Evolutionary conservation across 345 rosid species (phyloP), one percentile per base, ranked within the genome.

Genomic region (Cardamine chenopodiifolia): DNA sequence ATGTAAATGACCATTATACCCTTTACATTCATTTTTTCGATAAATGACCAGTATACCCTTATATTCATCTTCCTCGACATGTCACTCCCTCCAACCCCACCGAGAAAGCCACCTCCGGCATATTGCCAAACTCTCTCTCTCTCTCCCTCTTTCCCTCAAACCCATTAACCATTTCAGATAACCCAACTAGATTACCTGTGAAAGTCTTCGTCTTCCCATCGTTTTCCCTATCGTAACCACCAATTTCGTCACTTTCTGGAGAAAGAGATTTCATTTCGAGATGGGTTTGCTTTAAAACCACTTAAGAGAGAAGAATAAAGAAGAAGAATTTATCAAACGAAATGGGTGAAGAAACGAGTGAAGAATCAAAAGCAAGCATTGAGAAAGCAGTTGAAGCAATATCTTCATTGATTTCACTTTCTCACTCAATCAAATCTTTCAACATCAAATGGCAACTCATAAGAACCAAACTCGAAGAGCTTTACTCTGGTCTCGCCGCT

Each of bases 371-470:
- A 40, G 31, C 70, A 18, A 77, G 82, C 65, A 65, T 83, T 48
- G 57, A 74, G 2, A 80, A 75, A 81, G 86, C 86, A 60, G 85
- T 83, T 68, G 92, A 87, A 78, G 79, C 73, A 3, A 73, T 83
- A 1, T 90, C 94, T 72, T 86, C 91, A 19, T 80, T 91, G 76
- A 82, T 87, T 70, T 83, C 88, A 49, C 83, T 84, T 28, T 91
- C 95, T 67, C 83, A 87, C 68, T 86, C 90, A 14, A 75, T 88
- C 74, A 87, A 78, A 69, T 88, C 87, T 32, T 94, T 94, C 79
- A 57, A 82, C 14, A 86, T 85, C 31, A 94, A 90, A 87, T 94
- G 98, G 98, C 86, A 87, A 25, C 76, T 86, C 49, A 87, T 94
- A 57, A 68, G 98, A 63, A 79, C 53, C 66, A 90, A 85, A 78